phyloP scores from a whole-genome alignment of 2,329 filamentous ascomycete species.

The Myriangium duriaei region DNA sequence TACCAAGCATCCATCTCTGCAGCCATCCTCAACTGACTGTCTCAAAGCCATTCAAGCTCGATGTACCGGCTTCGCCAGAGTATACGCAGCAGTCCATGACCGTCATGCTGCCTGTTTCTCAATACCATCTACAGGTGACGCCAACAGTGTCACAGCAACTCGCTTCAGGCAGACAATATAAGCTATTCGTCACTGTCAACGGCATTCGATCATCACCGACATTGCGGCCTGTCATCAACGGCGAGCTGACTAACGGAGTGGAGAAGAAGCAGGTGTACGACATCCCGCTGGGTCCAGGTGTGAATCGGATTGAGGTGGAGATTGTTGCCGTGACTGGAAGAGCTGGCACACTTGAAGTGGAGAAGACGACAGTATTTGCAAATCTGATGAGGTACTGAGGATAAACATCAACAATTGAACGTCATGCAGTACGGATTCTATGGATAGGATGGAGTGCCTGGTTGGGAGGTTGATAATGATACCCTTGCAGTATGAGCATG shows the following conservation, averaged over 20 bases:
- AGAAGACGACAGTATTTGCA: slow-evolving; percentile 64
- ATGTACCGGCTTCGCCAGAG: slow-evolving; percentile 51
- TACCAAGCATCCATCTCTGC: slow-evolving; percentile 52
- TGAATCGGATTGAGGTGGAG: slow-evolving; percentile 69
- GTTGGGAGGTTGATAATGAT: too few species aligned
- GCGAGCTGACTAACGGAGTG: slow-evolving; percentile 14
- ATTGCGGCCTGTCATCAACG: slow-evolving; percentile 32
- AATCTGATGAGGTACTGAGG: slow-evolving; percentile 47
- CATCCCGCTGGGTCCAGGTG: slow-evolving; percentile 53
- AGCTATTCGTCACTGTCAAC: slow-evolving; percentile 62
- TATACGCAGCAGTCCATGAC: slow-evolving; percentile 61
- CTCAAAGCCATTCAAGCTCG: slow-evolving; percentile 46
- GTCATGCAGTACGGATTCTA: too few species aligned
- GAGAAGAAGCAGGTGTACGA: slow-evolving; percentile 59
- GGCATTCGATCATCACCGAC: slow-evolving; percentile 44
- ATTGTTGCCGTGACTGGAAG: slow-evolving; percentile 53
- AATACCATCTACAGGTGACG: slow-evolving; percentile 59
- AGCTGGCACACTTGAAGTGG: slow-evolving; percentile 49
- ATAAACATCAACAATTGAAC: too few species aligned
- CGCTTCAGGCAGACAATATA: slow-evolving; percentile 53
- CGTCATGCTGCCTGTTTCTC: slow-evolving; percentile 53
- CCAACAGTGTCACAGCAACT: slow-evolving; percentile 47
- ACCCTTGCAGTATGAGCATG: too few species aligned
- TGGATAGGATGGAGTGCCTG: too few species aligned
- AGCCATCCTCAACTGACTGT: slow-evolving; percentile 56